Percentiles rank a stretch among this genome's conserved stretches.
Evolutionary conservation across 257 asterid species (phyloP).

Genomic region (Petunia axillaris): DNA sequence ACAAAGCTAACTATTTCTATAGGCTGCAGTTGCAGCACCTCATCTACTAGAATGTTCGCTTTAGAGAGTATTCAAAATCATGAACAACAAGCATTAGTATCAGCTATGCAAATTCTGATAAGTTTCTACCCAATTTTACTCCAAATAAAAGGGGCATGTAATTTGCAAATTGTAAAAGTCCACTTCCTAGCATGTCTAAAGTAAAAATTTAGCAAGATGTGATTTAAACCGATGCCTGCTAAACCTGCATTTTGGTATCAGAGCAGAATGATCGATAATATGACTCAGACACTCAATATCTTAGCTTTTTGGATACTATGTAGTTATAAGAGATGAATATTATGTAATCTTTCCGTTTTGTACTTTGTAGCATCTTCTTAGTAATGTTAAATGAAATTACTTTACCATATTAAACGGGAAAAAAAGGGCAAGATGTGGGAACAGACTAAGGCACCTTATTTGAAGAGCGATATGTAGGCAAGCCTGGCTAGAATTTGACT

Average conservation of each 20-base stretch:
- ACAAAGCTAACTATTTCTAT: neutral
- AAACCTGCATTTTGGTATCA: no score
- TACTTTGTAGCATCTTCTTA: no score
- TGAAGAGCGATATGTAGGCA: neutral
- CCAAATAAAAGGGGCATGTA: no score
- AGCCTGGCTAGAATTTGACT: neutral
- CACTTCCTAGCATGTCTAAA: neutral
- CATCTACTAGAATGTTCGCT: neutral
- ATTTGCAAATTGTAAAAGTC: neutral
- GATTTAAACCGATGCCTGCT: no score
- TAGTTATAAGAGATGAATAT: no score
- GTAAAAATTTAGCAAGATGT: slow-evolving; percentile 2
- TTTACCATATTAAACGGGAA: no score
- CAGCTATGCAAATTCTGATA: neutral
- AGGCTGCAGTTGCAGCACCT: neutral
- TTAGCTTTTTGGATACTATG: no score
- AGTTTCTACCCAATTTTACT: neutral
- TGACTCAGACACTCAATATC: no score
- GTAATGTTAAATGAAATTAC: no score
- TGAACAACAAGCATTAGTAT: neutral
- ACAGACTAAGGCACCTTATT: neutral
- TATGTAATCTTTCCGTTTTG: no score
- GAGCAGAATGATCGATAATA: no score
- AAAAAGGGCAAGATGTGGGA: neutral
- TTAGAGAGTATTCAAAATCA: neutral